These are phyloP conservation scores for Ogataea trehaloabstinens DNA, from an alignment of 805 yeast genomes.

Conservation along the genomic window DNA sequence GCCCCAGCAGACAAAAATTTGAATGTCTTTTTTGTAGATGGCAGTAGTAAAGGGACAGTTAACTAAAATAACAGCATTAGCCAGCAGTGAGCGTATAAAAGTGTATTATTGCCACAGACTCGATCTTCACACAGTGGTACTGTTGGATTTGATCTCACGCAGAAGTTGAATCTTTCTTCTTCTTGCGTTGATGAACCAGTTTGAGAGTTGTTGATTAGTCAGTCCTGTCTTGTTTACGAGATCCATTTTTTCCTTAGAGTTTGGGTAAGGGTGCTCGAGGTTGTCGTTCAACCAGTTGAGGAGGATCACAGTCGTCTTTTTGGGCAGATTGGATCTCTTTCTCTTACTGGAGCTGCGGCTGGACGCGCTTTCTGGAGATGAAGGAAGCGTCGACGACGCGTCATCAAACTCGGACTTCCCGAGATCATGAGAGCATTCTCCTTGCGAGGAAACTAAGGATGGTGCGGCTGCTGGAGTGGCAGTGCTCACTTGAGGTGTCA, in stretches of 20 bases:
- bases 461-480: too few relatives aligned
- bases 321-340: constrained; percentile 54
- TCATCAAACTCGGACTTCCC: constrained; percentile 1
- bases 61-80: too few relatives aligned
- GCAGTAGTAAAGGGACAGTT: too few relatives aligned
- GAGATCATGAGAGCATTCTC: too few relatives aligned
- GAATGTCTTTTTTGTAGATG: too few relatives aligned
- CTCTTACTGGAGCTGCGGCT: constrained; percentile 19
- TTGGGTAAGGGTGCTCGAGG: constrained; percentile 59
- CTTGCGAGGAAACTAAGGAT: constrained; percentile 5
- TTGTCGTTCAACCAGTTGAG: constrained; percentile 56
- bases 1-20: background rate
- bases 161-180: constrained; percentile 53
- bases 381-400: constrained; percentile 8
- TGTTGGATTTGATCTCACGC: constrained; percentile 36
- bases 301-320: constrained; percentile 52
- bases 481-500: too few relatives aligned
- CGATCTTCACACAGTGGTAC: constrained; percentile 16
- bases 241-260: constrained; percentile 53
- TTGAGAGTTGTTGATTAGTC: constrained; percentile 56
- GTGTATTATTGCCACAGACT: too few relatives aligned
- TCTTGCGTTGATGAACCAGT: constrained; percentile 65
- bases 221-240: constrained; percentile 54
- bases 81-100: too few relatives aligned
- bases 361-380: constrained; percentile 13